Base-by-base conservation (phyloP, 805 yeast species). In the Wickerhamomyces strasburgensis region DNA sequence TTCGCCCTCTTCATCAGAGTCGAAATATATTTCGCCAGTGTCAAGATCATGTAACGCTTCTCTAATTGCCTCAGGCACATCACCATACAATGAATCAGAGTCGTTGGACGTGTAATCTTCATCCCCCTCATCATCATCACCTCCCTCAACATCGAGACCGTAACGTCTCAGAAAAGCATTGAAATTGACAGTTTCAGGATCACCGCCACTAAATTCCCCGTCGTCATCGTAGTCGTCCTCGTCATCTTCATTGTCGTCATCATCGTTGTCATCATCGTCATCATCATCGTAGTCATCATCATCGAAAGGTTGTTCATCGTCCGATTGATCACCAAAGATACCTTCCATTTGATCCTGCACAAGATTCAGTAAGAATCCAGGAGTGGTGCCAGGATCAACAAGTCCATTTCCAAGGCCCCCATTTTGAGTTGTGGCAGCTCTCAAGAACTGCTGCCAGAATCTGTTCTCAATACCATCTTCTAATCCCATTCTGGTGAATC, bases 181-280 rank as follows among this genome's bases (percentile, higher is more conserved):
- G n/a, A n/a, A n/a, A n/a, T n/a, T n/a, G n/a, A n/a, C n/a, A n/a
- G n/a, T n/a, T n/a, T 21, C 27, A 21, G 16, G 19, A 6, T 13
- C 27, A 18, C 14, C 27, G 11, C 27, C 33, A 14, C 19, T 29
- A 14, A 8, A 15, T 9, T 31, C 37, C 30, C 30, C 33, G 7
- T 34, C 33, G 14, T 31, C 47, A 9, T 43, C 46, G 5, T 37
- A 52, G 14, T 40, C 48, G 7, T 35, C 46, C 6, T 46, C 56
- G 13, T 46, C 55, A 14, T 37, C 43, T 6, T 44, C 53, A 7
- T 41, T 47, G 5, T 39, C 50, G 8, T 47, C 57, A n/a, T 47
- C 56, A 16, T 38, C 47, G 19, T 49, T 37, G 19, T 43, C 43
- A 28, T 48, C 40, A 14, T 35, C 35, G 10, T 38, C 37, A 8